Evolutionary conservation across 768 basidiomycete species (phyloP), one percentile per base, ranked within the genome.

Genomic region (Phlebiopsis flavidoalba): DNA sequence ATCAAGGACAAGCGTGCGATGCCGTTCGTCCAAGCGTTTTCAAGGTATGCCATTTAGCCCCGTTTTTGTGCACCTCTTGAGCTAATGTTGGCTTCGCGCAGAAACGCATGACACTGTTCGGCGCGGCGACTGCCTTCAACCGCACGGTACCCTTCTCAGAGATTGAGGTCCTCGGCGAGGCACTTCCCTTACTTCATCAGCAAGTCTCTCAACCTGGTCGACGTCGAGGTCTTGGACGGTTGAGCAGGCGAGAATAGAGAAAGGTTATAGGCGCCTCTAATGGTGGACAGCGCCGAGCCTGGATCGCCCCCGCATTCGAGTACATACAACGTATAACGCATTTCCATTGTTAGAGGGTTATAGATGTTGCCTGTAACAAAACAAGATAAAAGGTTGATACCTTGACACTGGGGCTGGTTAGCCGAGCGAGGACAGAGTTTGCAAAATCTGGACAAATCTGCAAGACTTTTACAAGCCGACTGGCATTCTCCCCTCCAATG

Each of bases 1-100:
- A 87, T 95, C 76, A 98, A 97, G 81, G 94, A 98, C 76, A 98
- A 98, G 79, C 84, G 87, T 47, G 83, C 83, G 46, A 98, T 98
- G 96, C 95, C 95, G 6, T 98, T 96, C 75, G 84, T 95, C 50
- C 91, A 96, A 61, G 76, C 80, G 33, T 91, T n/a, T n/a, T 98
- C 86, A 95, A 97, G 87, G 96, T 95, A 56, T 40, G 79, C 65
- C 8, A 24, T 46, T 1, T 12, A 19, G 8, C 1, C 31, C 48
- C 11, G 6, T 45, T 51, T 46, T 59, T 31, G 26, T 3, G 26
- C 26, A 6, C 19, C 2, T 21, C 53, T 51, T 17, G 40, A 19
- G 52, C 59, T 66, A 31, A 63, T 49, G 24, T 15, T 24, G 26
- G 7, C 54, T 24, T 22, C 12, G 49, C 26, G 36, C 69, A 94